Evolutionary conservation across 75 land plant genomes (phyloP), one percentile per base, ranked within the genome.

Genomic region (Chamaecyparis obtusa): DNA sequence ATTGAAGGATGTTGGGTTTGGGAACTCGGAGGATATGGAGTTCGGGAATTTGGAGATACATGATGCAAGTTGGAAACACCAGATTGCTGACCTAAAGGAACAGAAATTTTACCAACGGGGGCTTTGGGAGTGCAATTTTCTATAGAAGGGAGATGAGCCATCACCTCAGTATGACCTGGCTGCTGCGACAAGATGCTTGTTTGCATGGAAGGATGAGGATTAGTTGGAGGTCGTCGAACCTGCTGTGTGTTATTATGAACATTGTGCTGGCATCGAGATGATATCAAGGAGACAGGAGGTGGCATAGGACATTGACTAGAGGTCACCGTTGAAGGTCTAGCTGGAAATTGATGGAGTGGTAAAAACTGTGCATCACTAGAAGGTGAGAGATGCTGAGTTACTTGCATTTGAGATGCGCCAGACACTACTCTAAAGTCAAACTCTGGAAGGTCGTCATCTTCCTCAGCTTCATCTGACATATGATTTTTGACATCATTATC

Each of bases 361-460:
- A 80, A 80, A 41, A 48, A 44, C 48, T 27, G 51, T 41, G 46
- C 51, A 27, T 81, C 51, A 81, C 30, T 81, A 44, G 32, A 46
- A 2, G 83, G 51, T n/a, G 83, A n/a, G 49, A n/a, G 83, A 81
- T 24, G 46, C 51, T 10, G 83, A n/a, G 30, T 44, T 21, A 46
- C 49, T 81, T 11, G 83, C 46, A 46, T 81, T 81, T 81, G 83
- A 44, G 83, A 81, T 56, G 39, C 9, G 51, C 87, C 87, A 71
- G 89, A 86, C 33, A 88, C 89, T 85, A 77, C 83, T 24, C 86
- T 54, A 80, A 94, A 94, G 85, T 95, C 95, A 90, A 93, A 95
- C 86, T 95, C 96, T 67, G 96, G 96, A 35, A 95, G 93, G 77
- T 93, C 96, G 89, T 95, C 96, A 64, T 92, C 95, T 76, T 91